phyloP scores from a whole-genome alignment of 2,329 filamentous ascomycete species.

The Ilyonectria destructans region DNA sequence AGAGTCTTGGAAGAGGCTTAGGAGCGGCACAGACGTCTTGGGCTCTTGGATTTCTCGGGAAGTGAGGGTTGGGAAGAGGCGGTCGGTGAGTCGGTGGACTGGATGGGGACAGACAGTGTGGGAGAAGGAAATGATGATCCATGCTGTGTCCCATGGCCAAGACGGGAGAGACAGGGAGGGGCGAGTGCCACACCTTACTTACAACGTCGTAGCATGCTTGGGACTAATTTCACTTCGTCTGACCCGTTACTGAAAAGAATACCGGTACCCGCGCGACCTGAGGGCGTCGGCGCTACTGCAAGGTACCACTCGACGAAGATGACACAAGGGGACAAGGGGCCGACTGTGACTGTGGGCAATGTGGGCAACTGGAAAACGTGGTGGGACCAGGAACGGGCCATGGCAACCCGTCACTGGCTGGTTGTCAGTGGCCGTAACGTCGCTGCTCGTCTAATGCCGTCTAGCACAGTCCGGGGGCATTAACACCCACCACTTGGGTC shows the following conservation, averaged over 20 bases:
- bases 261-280: constrained; percentile 15
- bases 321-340: constrained; percentile 14
- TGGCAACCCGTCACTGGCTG: constrained; percentile 39
- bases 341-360: constrained; percentile 14
- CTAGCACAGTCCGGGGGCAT: constrained; percentile 5
- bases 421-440: constrained; percentile 33
- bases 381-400: constrained; percentile 39
- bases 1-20: constrained; percentile 8
- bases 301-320: constrained; percentile 22
- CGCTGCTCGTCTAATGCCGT: constrained; percentile 13
- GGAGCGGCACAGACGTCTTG: constrained; percentile 10
- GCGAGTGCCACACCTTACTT: constrained; percentile 16
- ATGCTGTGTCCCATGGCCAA: background rate
- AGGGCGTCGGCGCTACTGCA: constrained; percentile 28
- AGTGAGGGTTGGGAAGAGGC: background rate
- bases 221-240: constrained; percentile 29
- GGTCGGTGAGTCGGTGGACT: background rate
- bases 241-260: constrained; percentile 14
- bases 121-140: background rate
- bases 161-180: background rate
- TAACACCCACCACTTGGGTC: background rate
- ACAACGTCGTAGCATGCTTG: constrained; percentile 5
- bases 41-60: background rate
- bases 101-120: background rate
- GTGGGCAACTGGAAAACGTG: constrained; percentile 31